A percentile compares a stretch with the other conserved stretches of the same genome.
These are phyloP conservation scores for Ganoderma sinense DNA, from an alignment of 1,284 basidiomycete genomes.

Conservation along the genomic window DNA sequence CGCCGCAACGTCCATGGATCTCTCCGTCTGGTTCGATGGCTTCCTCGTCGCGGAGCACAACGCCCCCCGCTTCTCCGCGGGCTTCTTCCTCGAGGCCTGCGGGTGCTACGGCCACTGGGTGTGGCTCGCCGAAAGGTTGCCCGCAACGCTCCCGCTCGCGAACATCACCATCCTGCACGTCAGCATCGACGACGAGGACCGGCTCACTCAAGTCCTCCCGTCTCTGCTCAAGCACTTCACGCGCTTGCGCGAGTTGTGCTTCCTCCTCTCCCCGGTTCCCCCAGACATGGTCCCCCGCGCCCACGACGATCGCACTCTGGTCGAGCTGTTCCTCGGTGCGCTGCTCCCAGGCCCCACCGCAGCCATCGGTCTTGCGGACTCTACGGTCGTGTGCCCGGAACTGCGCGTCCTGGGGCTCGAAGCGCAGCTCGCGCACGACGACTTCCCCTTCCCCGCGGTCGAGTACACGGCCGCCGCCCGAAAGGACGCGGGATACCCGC, in stretches of 20 bases:
- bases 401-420: neutral
- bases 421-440: neutral
- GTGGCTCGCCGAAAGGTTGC: neutral
- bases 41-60: neutral
- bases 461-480: too few species aligned
- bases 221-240: neutral
- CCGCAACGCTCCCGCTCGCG: neutral
- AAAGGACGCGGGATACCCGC: neutral
- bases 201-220: neutral
- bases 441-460: neutral
- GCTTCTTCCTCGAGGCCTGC: neutral
- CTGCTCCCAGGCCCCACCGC: too few species aligned
- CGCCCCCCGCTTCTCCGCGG: neutral
- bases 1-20: neutral
- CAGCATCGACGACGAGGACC: neutral
- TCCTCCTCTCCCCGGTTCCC: neutral
- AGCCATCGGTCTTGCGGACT: too few species aligned
- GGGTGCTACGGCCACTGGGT: neutral
- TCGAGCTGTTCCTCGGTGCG: neutral
- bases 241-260: neutral
- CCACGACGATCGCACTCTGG: neutral
- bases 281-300: fast-evolving
- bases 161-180: neutral
- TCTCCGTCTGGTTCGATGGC: neutral
- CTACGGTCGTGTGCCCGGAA: neutral